Percentiles rank a stretch among this genome's conserved stretches.
phyloP scores from a whole-genome alignment of 108 stramenopile genomes.

The Cyclostephanos tholiformis region DNA sequence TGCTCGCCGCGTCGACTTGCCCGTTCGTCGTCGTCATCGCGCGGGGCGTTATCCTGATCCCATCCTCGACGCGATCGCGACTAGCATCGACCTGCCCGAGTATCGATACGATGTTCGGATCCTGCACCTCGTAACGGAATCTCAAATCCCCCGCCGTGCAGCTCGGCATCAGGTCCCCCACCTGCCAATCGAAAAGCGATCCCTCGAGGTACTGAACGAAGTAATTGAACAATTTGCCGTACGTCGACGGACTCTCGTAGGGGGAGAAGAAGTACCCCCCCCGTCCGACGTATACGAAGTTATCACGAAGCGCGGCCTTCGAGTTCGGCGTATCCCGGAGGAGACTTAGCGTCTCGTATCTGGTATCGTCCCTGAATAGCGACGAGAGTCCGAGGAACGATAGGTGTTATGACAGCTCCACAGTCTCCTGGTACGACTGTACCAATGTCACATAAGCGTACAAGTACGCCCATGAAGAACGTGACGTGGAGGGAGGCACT shows the following conservation, averaged over 20 bases:
- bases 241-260: slow-evolving; percentile 24
- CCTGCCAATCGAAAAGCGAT: slow-evolving; percentile 43
- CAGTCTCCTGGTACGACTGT: too few relatives aligned
- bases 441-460: too few relatives aligned
- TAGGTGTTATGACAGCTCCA: too few relatives aligned
- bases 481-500: too few relatives aligned
- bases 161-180: slow-evolving; percentile 41
- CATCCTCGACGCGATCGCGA: not conserved
- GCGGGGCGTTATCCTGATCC: not conserved
- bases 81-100: slow-evolving; percentile 24
- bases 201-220: slow-evolving; percentile 49
- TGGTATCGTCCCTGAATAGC: not conserved
- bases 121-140: slow-evolving; percentile 37
- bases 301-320: slow-evolving; percentile 25
- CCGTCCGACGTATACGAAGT: slow-evolving; percentile 47
- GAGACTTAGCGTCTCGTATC: slow-evolving; percentile 35
- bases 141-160: slow-evolving; percentile 40
- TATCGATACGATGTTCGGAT: slow-evolving; percentile 26
- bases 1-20: not conserved
- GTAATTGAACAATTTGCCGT: slow-evolving; percentile 32
- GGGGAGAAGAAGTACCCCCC: slow-evolving; percentile 52
- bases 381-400: not conserved
- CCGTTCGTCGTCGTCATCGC: slow-evolving; percentile 10
- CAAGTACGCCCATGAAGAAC: too few relatives aligned
- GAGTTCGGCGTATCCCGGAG: slow-evolving; percentile 20